Evolutionary conservation across 345 rosid genomes (phyloP).

Genomic region (Lenwebbia sp.): DNA sequence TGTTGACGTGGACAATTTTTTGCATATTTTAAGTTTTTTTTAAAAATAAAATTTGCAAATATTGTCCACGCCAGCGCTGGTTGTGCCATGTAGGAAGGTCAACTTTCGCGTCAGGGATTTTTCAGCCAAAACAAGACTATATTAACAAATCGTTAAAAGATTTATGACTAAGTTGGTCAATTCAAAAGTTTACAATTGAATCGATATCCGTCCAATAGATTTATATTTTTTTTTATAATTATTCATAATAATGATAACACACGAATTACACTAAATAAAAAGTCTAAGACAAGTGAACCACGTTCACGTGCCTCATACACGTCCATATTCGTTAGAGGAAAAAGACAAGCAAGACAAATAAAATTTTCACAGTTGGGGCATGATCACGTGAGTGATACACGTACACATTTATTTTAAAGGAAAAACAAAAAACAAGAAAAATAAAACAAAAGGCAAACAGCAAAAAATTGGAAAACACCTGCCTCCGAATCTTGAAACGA

Average conservation of each 20-base stretch:
- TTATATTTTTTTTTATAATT: neutral
- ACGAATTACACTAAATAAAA: neutral
- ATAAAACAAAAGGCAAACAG: neutral
- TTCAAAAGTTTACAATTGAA: neutral
- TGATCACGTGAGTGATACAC: neutral
- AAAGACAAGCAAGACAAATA: neutral
- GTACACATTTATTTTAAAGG: neutral
- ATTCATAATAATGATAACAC: neutral
- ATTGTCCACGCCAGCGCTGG: rapidly evolving
- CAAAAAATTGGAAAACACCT: neutral
- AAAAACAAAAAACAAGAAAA: neutral
- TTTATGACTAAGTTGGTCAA: neutral
- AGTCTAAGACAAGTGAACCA: neutral
- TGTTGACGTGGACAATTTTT: rapidly evolving
- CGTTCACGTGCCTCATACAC: neutral
- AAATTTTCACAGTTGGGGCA: neutral
- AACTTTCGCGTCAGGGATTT: neutral
- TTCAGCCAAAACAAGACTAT: rapidly evolving
- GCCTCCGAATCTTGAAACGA: neutral
- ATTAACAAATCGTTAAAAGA: neutral
- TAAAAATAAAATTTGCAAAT: neutral
- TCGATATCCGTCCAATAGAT: neutral
- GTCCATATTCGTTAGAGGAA: neutral
- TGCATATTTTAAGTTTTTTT: neutral
- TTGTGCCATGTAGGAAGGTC: rapidly evolving